These are phyloP conservation scores for Vicia villosa DNA, from an alignment of 306 rosid genomes.

Conservation along the genomic window DNA sequence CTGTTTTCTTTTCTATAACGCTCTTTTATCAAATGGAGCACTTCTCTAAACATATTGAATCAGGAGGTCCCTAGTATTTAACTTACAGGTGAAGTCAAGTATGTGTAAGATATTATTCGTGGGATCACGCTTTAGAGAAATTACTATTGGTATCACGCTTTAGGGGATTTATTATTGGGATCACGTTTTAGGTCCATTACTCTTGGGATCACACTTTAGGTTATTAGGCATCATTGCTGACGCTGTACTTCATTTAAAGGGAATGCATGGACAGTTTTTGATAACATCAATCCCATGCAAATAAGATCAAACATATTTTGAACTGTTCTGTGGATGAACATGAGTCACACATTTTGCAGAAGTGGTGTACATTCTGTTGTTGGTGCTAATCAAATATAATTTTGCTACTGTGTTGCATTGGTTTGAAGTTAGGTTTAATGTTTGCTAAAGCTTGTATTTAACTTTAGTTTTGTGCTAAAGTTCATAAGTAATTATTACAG, in stretches of 20 bases:
- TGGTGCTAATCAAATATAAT: constrained; percentile 31
- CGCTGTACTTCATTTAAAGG: constrained; percentile 25
- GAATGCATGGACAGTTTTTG: constrained; percentile 27
- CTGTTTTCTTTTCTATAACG: constrained; percentile 66
- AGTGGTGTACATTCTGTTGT: constrained; percentile 35
- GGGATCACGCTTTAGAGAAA: constrained; percentile 18
- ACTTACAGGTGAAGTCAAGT: constrained; percentile 44
- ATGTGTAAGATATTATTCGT: background rate
- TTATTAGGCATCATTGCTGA: constrained; percentile 32
- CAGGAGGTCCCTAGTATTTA: constrained; percentile 46
- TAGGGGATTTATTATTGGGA: constrained; percentile 38
- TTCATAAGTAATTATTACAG: constrained; percentile 27
- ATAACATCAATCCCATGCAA: constrained; percentile 30
- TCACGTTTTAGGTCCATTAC: constrained; percentile 34
- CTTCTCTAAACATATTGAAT: constrained; percentile 48
- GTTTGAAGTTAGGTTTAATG: constrained; percentile 19
- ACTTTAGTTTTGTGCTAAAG: constrained; percentile 24
- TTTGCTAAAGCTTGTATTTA: constrained; percentile 10
- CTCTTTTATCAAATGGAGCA: constrained; percentile 49
- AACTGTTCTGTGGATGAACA: constrained; percentile 36
- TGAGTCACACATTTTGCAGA: constrained; percentile 37
- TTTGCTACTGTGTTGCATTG: constrained; percentile 18
- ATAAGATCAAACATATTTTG: constrained; percentile 41
- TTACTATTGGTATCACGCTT: constrained; percentile 36
- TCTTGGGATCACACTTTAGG: constrained; percentile 38